Percentiles rank a stretch among this genome's conserved stretches.
Evolutionary conservation across 805 yeast genomes (phyloP).

Genomic region (Wickerhamomyces xylosicus): DNA sequence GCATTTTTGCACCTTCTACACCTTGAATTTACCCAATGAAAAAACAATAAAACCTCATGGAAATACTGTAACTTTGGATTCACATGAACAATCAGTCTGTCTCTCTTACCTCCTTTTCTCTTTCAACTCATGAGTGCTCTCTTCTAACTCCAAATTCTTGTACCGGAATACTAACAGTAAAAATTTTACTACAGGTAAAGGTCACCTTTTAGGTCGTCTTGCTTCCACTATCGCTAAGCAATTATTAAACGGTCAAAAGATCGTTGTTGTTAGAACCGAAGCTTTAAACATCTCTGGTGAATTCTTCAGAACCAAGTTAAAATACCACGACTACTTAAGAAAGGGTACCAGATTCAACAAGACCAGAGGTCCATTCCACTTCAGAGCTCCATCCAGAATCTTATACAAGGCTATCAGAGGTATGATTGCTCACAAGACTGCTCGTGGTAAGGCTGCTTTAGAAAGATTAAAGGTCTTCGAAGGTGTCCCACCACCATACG

Average conservation of each 20-base stretch:
- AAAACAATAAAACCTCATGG: too few species aligned
- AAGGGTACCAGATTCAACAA: slow-evolving; percentile 98
- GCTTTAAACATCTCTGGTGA: slow-evolving; percentile 98
- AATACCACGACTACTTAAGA: slow-evolving; percentile 99
- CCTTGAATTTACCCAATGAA: too few species aligned
- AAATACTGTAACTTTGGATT: too few species aligned
- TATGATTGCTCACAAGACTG: slow-evolving; percentile 99
- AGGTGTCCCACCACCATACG: slow-evolving; percentile 99
- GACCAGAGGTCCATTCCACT: slow-evolving; percentile 99
- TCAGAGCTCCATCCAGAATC: slow-evolving; percentile 99
- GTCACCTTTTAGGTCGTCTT: slow-evolving; percentile 99
- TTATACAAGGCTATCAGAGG: slow-evolving; percentile 99
- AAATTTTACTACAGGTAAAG: slow-evolving; percentile 60
- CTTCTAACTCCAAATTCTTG: not conserved
- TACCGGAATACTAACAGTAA: slow-evolving; percentile 13
- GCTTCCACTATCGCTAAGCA: slow-evolving; percentile 98
- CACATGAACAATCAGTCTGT: too few species aligned
- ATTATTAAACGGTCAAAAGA: slow-evolving; percentile 94
- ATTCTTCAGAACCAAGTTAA: slow-evolving; percentile 99
- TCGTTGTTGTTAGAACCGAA: slow-evolving; percentile 96
- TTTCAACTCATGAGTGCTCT: not conserved
- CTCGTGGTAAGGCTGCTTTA: slow-evolving; percentile 99
- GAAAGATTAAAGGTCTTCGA: slow-evolving; percentile 99
- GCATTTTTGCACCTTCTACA: too few species aligned
- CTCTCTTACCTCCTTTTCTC: not conserved